Base-by-base conservation (phyloP, 768 basidiomycete genomes). In the Crassisporium funariophilum region DNA sequence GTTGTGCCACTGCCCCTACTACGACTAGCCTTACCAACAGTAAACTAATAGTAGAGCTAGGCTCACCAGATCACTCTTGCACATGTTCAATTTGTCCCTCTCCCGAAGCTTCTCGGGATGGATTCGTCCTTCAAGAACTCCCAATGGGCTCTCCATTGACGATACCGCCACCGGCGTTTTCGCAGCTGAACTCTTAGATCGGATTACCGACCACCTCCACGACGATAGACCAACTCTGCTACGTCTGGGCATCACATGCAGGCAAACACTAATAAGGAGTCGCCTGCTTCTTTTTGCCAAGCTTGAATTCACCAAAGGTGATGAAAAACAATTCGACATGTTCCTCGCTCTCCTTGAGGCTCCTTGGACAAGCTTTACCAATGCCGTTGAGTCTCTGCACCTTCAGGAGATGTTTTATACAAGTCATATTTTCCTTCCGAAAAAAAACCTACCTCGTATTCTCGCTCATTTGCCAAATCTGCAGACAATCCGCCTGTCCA, bases 171-270 rank as follows among this genome's bases (percentile, higher is more conserved):
- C n/a, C n/a, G n/a, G n/a, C n/a, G n/a, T n/a, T n/a, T n/a, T n/a
- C n/a, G n/a, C n/a, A n/a, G n/a, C 44, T 20, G 44, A 45, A 35
- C 44, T 45, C 34, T 35, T 45, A 15, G 35, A 45, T 15, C 44
- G 34, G 21, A 36, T 45, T 17, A 45, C 19, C 34, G 44, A 45
- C 44, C 23, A 24, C 13, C 34, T 36, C 4, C 34, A 36, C 33
- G 15, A 36, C n/a, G 44, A 45, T 12, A 45, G 15, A 36, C 44
- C 33, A 24, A 24, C 34, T 16, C 21, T 45, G 13, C 44, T 45
- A 22, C 20, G 19, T 35, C 35, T 45, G 13, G 34, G 44, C 4
- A 33, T 45, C 34, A 25, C 22, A 13, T 36, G 34, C 10, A 45
- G 27, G 27, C 44, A 35, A 17, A 36, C 44, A 4, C 44, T 45